Evolutionary conservation across 352 stramenopile genomes (phyloP).

Genomic region (Phytophthora lateralis): DNA sequence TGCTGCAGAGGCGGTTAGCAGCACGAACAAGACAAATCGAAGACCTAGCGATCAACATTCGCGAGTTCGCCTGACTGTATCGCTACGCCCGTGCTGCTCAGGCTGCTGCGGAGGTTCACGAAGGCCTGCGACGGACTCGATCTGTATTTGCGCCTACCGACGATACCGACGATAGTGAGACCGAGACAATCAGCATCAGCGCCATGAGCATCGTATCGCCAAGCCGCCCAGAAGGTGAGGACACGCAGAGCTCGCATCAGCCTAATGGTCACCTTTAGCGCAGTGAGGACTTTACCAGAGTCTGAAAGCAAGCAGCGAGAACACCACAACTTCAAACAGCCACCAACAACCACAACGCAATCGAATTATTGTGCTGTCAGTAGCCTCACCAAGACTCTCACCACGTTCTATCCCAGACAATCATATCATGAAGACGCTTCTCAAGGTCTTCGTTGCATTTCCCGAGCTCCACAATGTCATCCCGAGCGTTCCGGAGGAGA

Average conservation of each 20-base stretch:
- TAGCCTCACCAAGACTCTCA: conserved; percentile 8
- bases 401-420: conserved; percentile 46
- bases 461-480: conserved; percentile 66
- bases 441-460: conserved; percentile 66
- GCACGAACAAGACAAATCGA: conserved; percentile 6
- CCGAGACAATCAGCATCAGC: conserved; percentile 9
- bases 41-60: conserved; percentile 16
- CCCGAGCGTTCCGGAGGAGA: conserved; percentile 60
- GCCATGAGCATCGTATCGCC: not conserved
- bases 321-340: not conserved
- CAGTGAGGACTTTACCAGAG: too few species aligned
- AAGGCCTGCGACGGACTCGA: not conserved
- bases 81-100: not conserved
- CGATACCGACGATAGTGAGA: not conserved
- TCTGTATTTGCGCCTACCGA: not conserved
- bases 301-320: not conserved
- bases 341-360: not conserved
- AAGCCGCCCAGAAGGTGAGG: conserved; percentile 9
- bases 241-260: not conserved
- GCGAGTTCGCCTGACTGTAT: conserved; percentile 12
- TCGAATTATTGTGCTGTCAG: not conserved
- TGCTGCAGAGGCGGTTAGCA: conserved; percentile 4
- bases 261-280: not conserved
- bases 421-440: conserved; percentile 44
- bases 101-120: not conserved